phyloP scores from a whole-genome alignment of 257 asterid genomes.

The Penstemon barbatus region DNA sequence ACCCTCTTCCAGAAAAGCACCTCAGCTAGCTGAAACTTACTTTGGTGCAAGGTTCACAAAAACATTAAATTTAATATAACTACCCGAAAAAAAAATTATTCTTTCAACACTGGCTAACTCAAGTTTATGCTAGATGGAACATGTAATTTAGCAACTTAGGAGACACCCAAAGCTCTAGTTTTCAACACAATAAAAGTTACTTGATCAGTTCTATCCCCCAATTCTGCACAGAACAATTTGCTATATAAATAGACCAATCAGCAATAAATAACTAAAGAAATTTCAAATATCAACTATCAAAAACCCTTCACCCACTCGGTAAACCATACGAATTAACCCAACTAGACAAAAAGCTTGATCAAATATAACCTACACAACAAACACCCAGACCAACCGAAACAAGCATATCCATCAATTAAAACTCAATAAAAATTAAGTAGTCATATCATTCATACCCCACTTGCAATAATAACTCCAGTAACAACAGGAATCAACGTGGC shows the following conservation, averaged over 20 bases:
- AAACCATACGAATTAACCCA: background rate
- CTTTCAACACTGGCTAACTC: background rate
- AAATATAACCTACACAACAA: background rate
- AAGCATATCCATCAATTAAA: constrained; percentile 4
- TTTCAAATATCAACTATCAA: background rate
- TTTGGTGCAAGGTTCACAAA: background rate
- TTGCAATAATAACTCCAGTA: constrained; percentile 78
- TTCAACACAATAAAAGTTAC: constrained; percentile 4
- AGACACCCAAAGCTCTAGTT: background rate
- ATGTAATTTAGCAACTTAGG: background rate
- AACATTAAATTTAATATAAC: background rate
- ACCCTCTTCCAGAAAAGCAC: background rate
- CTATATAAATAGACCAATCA: background rate
- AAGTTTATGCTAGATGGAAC: background rate
- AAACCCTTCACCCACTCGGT: background rate
- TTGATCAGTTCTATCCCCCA: background rate
- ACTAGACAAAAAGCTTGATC: background rate
- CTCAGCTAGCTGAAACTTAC: background rate
- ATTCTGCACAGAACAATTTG: background rate
- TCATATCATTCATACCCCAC: constrained; percentile 56
- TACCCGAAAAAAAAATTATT: background rate
- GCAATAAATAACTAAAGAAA: constrained; percentile 10
- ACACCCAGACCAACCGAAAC: constrained; percentile 13
- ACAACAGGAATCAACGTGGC: constrained; percentile 70
- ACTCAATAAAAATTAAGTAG: background rate